A percentile compares a stretch with the other conserved stretches of the same genome.
These are phyloP conservation scores for Mucor ambiguus DNA, from an alignment of 371 early-diverging fungal species.

Conservation along the genomic window DNA sequence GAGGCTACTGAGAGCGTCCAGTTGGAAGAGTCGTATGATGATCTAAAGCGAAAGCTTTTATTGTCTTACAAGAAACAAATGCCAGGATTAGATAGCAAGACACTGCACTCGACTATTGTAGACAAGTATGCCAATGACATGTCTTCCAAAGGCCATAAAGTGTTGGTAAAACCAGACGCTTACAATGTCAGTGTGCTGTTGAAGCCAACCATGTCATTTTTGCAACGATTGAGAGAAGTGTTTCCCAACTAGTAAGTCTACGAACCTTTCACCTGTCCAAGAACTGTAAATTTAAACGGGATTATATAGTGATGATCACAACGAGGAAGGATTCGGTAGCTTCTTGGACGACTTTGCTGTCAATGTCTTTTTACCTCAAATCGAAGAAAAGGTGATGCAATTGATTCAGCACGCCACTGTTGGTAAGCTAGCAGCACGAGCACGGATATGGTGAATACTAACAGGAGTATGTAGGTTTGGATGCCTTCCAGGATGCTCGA, in stretches of 20 bases:
- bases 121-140: slow-evolving; percentile 70
- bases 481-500: slow-evolving; percentile 59
- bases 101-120: slow-evolving; percentile 50
- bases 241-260: slow-evolving; percentile 54
- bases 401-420: slow-evolving; percentile 69
- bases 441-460: too few species aligned
- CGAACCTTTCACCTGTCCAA: too few species aligned
- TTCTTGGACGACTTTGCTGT: slow-evolving; percentile 82
- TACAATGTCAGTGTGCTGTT: slow-evolving; percentile 73
- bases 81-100: slow-evolving; percentile 27
- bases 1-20: slow-evolving; percentile 32
- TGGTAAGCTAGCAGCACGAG: slow-evolving; percentile 41
- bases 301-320: slow-evolving; percentile 41
- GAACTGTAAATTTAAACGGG: background rate
- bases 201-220: slow-evolving; percentile 69
- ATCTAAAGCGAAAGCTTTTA: slow-evolving; percentile 35
- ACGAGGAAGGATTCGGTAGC: slow-evolving; percentile 62
- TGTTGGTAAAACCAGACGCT: slow-evolving; percentile 70
- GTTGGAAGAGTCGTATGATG: slow-evolving; percentile 44
- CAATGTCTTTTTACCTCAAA: slow-evolving; percentile 74
- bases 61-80: slow-evolving; percentile 38
- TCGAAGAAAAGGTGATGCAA: slow-evolving; percentile 72
- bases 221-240: slow-evolving; percentile 58
- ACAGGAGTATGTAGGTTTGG: slow-evolving; percentile 32
- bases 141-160: slow-evolving; percentile 66